Conservation (phyloP, 1,284 basidiomycete genomes). For the Omphalotus olearius region DNA sequence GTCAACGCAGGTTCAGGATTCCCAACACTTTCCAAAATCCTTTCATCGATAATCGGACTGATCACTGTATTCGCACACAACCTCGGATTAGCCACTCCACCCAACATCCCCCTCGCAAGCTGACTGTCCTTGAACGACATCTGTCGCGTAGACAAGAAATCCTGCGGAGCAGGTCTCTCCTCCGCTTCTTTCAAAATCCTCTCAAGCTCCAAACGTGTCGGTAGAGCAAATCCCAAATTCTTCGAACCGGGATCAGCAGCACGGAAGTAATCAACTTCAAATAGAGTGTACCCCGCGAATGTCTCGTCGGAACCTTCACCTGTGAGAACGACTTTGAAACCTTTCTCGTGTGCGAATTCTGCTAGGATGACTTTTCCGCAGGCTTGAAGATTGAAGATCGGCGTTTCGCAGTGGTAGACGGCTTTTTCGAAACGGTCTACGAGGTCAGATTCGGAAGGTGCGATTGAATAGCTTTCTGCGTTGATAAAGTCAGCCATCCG, state of each 20-base stretch:
- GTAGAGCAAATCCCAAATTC: conserved; percentile 12
- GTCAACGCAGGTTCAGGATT: too few species aligned
- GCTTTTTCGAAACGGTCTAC: conserved; percentile 15
- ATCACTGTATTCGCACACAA: conserved; percentile 3
- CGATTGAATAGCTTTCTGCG: conserved; percentile 13
- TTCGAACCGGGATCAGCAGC: conserved; percentile 11
- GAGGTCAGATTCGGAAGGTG: conserved; percentile 15
- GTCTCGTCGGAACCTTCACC: conserved; percentile 20
- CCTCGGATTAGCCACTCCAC: conserved; percentile 13
- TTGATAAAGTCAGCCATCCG: conserved; percentile 17
- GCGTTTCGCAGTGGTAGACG: conserved; percentile 16
- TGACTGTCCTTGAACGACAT: conserved; percentile 5
- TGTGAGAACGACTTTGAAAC: conserved; percentile 19
- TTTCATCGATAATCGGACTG: neutral
- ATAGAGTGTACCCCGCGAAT: conserved; percentile 17
- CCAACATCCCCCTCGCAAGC: conserved; percentile 12
- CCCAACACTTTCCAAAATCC: neutral
- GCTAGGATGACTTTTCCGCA: conserved; percentile 17
- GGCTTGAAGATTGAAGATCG: conserved; percentile 13
- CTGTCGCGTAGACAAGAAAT: conserved; percentile 9
- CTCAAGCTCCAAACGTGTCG: conserved; percentile 10
- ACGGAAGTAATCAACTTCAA: conserved; percentile 17
- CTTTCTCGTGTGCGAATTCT: conserved; percentile 13
- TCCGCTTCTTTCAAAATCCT: conserved; percentile 7
- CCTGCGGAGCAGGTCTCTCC: conserved; percentile 4